Base-by-base conservation (phyloP, 192 early-diverging fungal species). In the Glomus cerebriforme region DNA sequence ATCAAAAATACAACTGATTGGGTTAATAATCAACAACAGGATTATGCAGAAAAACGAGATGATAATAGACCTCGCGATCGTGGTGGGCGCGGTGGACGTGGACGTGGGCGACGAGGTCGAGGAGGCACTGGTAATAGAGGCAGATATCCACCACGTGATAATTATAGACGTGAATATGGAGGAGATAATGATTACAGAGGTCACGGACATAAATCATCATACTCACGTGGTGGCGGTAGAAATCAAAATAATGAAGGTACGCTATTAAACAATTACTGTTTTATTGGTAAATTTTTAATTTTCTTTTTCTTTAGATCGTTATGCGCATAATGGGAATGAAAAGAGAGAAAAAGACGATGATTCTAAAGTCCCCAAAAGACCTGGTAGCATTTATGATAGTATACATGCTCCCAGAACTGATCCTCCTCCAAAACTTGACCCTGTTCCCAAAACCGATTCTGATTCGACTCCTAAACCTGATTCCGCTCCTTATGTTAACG, bases 401-500 rank as follows among this genome's bases (percentile, higher is more conserved):
- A 54, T 54, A 0, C 49, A 54, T 54, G 49, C 49, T 54, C 49
- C 49, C 49, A 54, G 22, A 22, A 1, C 47, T 49, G 45, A 49
- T 3, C 0, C 8, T 39, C 0, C n/a, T 26, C 62, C 75, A 7
- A 39, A 7, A 9, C 37, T 9, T 39, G 37, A 39, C 9, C 7
- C 7, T 39, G 5, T 9, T 39, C 37, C 9, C 7, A 39, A 39
- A 39, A 39, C 5, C 7, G 37, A 7, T 39, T 8, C 37, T 39
- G 37, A 39, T 39, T 39, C 37, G 37, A 39, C 64, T n/a, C 39
- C 76, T 15, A 75, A 75, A 62, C 6, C 29, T 26, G 47, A 49
- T 26, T 19, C 9, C 17, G 19, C 1, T 13, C 75, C 75, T 58
- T 66, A 78, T 68, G 65, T 68, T n/a, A 78, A 78, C 39, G 47